Evolutionary conservation across 108 stramenopile genomes (phyloP), one percentile per base, ranked within the genome.

Genomic region (Skeletonema potamos): DNA sequence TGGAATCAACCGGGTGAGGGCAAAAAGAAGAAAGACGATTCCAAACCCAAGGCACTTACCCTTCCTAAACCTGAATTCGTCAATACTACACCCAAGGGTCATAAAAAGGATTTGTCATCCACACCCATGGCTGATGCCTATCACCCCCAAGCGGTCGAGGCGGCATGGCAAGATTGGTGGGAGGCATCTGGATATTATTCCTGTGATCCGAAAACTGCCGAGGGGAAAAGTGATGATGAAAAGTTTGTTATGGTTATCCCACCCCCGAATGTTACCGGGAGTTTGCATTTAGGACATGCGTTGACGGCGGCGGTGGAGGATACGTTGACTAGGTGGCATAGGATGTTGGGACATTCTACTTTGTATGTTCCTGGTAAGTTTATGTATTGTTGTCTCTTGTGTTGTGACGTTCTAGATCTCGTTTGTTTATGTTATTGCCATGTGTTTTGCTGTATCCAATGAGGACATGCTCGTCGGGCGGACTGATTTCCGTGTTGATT

Each of bases 211-310:
- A 68, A 77, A 24, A 61, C 26, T 10, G 96, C 95, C 46, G 73
- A 74, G 71, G 86, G 82, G 6, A 76, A 78, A 68, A 68, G 81
- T 13, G 34, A 41, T 17, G 84, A 87, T n/a, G 96, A 96, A 60
- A 97, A 97, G 81, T 99, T 99, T 77, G 89, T 97, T 83, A 98
- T 99, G 94, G 99, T 99, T 62, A 98, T 99, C 73, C 99, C 98
- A 11, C 99, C 99, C 41, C 99, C 99, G 60, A 98, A 99, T 81
- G 98, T 99, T 10, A 99, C 99, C 22, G 99, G 99, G 20, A 89
- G 87, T 28, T 79, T 99, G 66, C 99, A 99, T 74, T 81, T 99
- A 81, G 99, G 99, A n/a, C 99, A 99, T 79, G 99, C 97, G 22
- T 68, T 99, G 54, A 99, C 99, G 18, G 93, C 92, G 9, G 97